A percentile compares a stretch with the other conserved stretches of the same genome.
Evolutionary conservation across 768 basidiomycete genomes (phyloP).

Genomic region (Serendipita vermifera): DNA sequence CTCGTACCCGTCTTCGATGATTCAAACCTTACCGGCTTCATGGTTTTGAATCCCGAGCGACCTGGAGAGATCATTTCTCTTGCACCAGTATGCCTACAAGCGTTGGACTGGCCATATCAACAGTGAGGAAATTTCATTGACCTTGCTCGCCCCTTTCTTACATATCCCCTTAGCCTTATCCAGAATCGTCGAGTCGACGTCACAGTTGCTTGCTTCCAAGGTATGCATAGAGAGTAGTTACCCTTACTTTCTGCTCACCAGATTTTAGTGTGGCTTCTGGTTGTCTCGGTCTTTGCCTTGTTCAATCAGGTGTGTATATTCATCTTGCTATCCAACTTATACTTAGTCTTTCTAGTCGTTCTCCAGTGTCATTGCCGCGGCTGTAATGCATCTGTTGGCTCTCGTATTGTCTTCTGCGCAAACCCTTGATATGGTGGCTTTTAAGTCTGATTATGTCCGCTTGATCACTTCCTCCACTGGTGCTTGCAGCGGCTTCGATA

Average conservation of each 20-base stretch:
- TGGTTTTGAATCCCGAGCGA: not conserved
- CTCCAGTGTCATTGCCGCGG: not conserved
- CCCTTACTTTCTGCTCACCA: too few relatives aligned
- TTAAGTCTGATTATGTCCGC: not conserved
- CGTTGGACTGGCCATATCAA: not conserved
- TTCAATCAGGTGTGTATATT: not conserved
- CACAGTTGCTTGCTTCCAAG: not conserved
- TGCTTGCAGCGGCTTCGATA: not conserved
- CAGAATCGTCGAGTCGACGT: not conserved
- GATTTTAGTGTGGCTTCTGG: constrained; percentile 3
- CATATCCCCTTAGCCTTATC: not conserved
- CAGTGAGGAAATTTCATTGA: too few relatives aligned
- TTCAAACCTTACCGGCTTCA: not conserved
- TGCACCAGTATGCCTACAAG: not conserved
- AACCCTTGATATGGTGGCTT: not conserved
- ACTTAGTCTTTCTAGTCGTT: not conserved
- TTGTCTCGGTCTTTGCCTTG: not conserved
- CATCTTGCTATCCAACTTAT: not conserved
- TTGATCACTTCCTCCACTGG: not conserved
- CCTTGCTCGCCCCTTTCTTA: too few relatives aligned
- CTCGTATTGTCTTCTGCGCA: not conserved
- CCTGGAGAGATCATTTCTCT: not conserved
- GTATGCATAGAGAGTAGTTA: too few relatives aligned
- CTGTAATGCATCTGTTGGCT: not conserved
- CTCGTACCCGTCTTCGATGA: not conserved